Base-by-base conservation (phyloP, 2,329 filamentous ascomycete species). In the Cladophialophora bantiana region DNA sequence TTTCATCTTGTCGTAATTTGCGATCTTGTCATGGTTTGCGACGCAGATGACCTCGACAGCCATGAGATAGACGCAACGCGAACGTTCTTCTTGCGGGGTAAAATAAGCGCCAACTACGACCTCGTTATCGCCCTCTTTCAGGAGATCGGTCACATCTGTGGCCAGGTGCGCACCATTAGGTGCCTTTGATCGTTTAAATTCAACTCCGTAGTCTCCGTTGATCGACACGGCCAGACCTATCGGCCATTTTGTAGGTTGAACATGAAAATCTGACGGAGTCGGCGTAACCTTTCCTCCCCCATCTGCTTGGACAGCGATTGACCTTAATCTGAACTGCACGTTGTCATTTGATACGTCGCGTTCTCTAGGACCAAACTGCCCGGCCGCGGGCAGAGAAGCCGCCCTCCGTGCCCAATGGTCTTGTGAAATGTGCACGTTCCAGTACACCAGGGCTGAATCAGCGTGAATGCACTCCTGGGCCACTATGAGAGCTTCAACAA, bases 91-190 rank as follows among this genome's bases (percentile, higher is more conserved):
- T 78, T 35, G 76, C 66, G 50, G 74, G 62, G 72, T 74, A 60
- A 80, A 79, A 68, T 73, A 86, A 72, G 34, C 82, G 54, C 80
- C 77, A 6, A 94, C 75, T 4, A 83, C 79, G 2, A 96, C 74
- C 0, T 73, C 76, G 73, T 97, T 96, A 5, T 76, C 74, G 0
- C 91, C 92, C 15, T 78, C 71, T 7, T 73, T 75, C 4, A 96
- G 71, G 20, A 86, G 76, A 0, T 76, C 68, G 1, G 92, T 93
- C 31, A 97, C 80, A 71, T 97, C 92, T 5, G 91, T 81, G 0
- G 94, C 89, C 7, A 93, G 77, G 72, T 96, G 91, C 71, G 89
- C 91, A 10, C 89, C 89, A 73, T 94, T 86, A 68, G 95, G 89
- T 0, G 86, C 77, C 72, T 91, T 92, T 18, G 15, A 18, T 34